Percentiles rank a stretch among this genome's conserved stretches.
phyloP scores from a whole-genome alignment of 139 green algal species.

The Picocystis salinarum region DNA sequence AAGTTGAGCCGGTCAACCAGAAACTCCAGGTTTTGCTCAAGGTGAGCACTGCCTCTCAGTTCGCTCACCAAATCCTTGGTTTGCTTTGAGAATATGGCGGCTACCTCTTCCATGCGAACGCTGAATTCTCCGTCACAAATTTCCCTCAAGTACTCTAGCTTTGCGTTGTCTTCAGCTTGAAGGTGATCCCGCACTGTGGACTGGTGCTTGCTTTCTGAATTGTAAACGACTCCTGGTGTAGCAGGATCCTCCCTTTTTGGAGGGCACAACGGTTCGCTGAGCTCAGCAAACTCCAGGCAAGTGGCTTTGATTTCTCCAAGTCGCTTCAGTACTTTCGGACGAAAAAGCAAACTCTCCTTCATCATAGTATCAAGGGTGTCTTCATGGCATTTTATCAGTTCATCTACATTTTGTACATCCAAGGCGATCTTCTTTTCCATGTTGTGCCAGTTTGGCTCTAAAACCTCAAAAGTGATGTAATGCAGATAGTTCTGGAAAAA shows the following conservation, averaged over 20 bases:
- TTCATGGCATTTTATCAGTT: conserved; percentile 23
- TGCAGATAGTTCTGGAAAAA: conserved; percentile 57
- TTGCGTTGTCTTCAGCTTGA: too few relatives aligned
- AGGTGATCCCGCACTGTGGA: too few relatives aligned
- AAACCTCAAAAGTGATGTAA: conserved; percentile 63
- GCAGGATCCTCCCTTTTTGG: too few relatives aligned
- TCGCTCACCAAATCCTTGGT: conserved; percentile 2
- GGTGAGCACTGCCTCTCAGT: neutral
- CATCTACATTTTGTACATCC: conserved; percentile 17
- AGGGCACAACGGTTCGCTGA: too few relatives aligned
- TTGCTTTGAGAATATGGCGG: conserved; percentile 2
- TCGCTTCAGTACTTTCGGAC: conserved; percentile 10
- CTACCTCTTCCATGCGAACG: neutral
- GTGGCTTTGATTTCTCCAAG: conserved; percentile 8
- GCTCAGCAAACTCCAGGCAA: conserved; percentile 3
- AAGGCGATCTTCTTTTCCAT: conserved; percentile 27
- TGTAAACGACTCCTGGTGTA: too few relatives aligned
- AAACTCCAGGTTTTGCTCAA: conserved; percentile 2
- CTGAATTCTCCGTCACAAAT: too few relatives aligned
- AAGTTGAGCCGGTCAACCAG: conserved; percentile 4
- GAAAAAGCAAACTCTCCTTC: conserved; percentile 16
- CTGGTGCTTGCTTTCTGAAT: too few relatives aligned
- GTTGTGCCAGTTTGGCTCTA: conserved; percentile 48
- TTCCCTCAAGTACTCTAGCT: too few relatives aligned
- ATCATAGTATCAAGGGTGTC: conserved; percentile 24